Percentiles rank a stretch among this genome's conserved stretches.
Evolutionary conservation across 371 early-diverging fungal genomes (phyloP).

Genomic region (Apophysomyces sp.): DNA sequence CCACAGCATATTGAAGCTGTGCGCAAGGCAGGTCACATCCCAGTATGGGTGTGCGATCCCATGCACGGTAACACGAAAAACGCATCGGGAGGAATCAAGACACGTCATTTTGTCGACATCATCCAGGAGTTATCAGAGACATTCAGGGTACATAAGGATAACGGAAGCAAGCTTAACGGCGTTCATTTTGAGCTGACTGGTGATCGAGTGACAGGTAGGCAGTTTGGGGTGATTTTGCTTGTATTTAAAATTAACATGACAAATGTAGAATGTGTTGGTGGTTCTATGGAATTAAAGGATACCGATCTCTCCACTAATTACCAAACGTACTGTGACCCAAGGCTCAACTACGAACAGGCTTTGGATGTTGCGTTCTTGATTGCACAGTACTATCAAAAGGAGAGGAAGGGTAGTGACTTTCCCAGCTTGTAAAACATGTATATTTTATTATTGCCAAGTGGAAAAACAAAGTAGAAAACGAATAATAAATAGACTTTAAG

Average conservation of each 20-base stretch:
- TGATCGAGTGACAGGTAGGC: slow-evolving; percentile 75
- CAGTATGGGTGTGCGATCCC: slow-evolving; percentile 97
- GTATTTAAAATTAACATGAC: not conserved
- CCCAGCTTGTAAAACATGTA: slow-evolving; percentile 27
- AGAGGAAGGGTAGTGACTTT: slow-evolving; percentile 46
- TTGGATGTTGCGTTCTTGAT: slow-evolving; percentile 95
- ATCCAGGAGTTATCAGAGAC: slow-evolving; percentile 76
- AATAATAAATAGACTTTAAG: not conserved
- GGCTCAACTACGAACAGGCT: slow-evolving; percentile 95
- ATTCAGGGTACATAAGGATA: slow-evolving; percentile 79
- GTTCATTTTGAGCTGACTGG: slow-evolving; percentile 98
- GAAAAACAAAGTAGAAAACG: not conserved
- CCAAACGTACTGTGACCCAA: slow-evolving; percentile 93
- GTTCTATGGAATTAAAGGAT: slow-evolving; percentile 88
- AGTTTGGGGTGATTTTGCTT: not conserved
- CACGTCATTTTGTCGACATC: slow-evolving; percentile 87
- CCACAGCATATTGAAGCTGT: slow-evolving; percentile 92
- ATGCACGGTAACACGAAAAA: slow-evolving; percentile 98
- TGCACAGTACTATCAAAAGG: slow-evolving; percentile 78
- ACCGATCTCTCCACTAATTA: slow-evolving; percentile 84
- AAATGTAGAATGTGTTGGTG: slow-evolving; percentile 87
- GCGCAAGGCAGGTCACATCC: slow-evolving; percentile 77
- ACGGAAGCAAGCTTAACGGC: slow-evolving; percentile 81
- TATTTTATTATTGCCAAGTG: not conserved
- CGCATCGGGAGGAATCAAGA: slow-evolving; percentile 82